Evolutionary conservation across 331 rosid genomes (phyloP).

Genomic region (Acacia pycnantha): DNA sequence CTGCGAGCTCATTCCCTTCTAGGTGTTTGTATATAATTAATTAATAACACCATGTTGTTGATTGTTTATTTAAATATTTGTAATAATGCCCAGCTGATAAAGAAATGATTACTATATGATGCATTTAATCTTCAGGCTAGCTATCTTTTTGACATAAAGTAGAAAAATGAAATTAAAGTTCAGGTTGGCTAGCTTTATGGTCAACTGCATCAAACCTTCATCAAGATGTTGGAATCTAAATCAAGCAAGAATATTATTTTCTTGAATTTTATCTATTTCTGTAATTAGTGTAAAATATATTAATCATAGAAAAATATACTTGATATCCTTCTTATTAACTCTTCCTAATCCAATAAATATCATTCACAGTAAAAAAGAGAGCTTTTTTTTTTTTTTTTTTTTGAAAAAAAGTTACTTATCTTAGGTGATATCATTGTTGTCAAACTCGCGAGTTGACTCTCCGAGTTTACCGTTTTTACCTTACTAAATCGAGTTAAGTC

Average conservation of each 20-base stretch:
- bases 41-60: constrained; percentile 3
- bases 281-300: background rate
- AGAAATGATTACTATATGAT: constrained; percentile 27
- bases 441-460: too few relatives aligned
- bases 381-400: background rate
- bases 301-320: background rate
- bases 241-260: constrained; percentile 29
- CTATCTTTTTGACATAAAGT: constrained; percentile 37
- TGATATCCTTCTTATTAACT: background rate
- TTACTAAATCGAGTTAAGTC: too few relatives aligned
- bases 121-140: constrained; percentile 26
- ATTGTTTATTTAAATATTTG: constrained; percentile 14
- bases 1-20: constrained; percentile 19
- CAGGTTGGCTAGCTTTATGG: constrained; percentile 44
- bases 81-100: constrained; percentile 6
- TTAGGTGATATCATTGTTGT: too few relatives aligned
- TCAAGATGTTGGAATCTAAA: constrained; percentile 33
- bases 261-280: constrained; percentile 14
- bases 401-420: background rate
- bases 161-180: constrained; percentile 7
- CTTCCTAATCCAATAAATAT: background rate
- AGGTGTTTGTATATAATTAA: background rate
- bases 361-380: background rate
- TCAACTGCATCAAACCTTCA: constrained; percentile 39
- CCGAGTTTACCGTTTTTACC: too few relatives aligned